Evolutionary conservation across 495 filamentous ascomycete genomes (phyloP), one percentile per base, ranked within the genome.

Genomic region (Amniculicola lignicola): DNA sequence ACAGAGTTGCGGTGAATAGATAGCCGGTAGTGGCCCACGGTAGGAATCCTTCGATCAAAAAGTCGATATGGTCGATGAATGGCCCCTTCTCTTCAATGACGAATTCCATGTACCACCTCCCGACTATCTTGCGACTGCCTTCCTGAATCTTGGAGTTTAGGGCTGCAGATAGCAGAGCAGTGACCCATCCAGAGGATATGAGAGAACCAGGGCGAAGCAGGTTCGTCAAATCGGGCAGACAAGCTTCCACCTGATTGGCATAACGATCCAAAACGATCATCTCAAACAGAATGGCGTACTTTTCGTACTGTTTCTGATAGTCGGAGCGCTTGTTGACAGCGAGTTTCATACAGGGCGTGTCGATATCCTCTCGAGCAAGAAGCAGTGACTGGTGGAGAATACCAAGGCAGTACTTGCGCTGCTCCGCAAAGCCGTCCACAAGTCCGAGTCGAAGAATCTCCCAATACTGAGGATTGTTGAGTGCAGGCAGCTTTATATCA

Each of bases 331-430:
- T 16, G 4, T 45, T 45, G 45, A 52, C 14, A 47, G 57, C 14
- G 4, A 60, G 51, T 42, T 35, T 50, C 67, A 59, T 37, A 22
- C 54, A 16, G 31, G 64, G 35, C 27, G 47, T 41, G 64, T 42
- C 5, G 46, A 66, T 51, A 28, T 49, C 45, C 12, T 53, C 18
- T 42, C 38, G 28, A 0, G 66, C 52, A 14, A 69, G 22, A 1
- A 40, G 38, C 9, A 77, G 18, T 1, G 75, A 74, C 14, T 43
- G 65, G 28, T 59, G 66, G 18, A 77, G 57, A 27, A 77, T 76
- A 19, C 67, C 63, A 4, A 77, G 64, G 45, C 73, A 75, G 29
- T 69, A 66, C 58, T 77, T 77, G 14, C 73, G 66, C 43, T 70
- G 70, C 51, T 76, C 75, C 2, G 51, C 60, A 47, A 67, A 71